Conservation (phyloP, 768 basidiomycete genomes). For the Mycena olivaceomarginata region DNA sequence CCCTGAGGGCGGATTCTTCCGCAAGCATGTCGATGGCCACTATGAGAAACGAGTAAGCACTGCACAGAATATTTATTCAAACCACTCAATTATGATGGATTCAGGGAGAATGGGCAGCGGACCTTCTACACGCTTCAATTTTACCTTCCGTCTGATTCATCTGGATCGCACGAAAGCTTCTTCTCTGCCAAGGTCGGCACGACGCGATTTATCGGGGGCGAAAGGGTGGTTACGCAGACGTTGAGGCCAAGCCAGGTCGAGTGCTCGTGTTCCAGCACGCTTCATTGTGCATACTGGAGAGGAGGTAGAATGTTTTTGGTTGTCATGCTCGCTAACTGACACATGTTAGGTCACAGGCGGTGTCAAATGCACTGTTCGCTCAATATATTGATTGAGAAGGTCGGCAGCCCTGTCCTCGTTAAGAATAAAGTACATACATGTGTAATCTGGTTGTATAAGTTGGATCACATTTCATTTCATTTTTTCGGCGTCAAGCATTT, state of each 20-base stretch:
- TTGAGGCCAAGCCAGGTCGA: slow-evolving; percentile 29
- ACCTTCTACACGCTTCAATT: slow-evolving; percentile 44
- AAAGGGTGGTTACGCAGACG: slow-evolving; percentile 31
- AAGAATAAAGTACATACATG: not conserved
- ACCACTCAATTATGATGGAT: not conserved
- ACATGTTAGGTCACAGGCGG: slow-evolving; percentile 23
- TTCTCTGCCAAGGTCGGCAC: slow-evolving; percentile 27
- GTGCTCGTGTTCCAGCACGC: slow-evolving; percentile 43
- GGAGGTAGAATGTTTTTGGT: slow-evolving; percentile 13
- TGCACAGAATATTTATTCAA: not conserved
- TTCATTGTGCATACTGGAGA: slow-evolving; percentile 38
- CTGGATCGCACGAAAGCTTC: slow-evolving; percentile 39
- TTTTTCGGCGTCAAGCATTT: no score
- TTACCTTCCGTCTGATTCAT: slow-evolving; percentile 41
- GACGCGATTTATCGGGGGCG: slow-evolving; percentile 34
- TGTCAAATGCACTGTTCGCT: slow-evolving; percentile 39
- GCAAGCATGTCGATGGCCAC: slow-evolving; percentile 20
- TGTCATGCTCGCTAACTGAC: not conserved
- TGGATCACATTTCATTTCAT: no score
- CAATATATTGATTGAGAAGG: slow-evolving; percentile 39
- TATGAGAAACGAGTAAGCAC: slow-evolving; percentile 35
- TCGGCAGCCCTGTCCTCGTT: slow-evolving; percentile 22
- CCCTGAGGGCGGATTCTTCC: slow-evolving; percentile 34
- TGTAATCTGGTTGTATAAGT: no score
- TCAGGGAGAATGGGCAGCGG: slow-evolving; percentile 32